Evolutionary conservation across 345 rosid species (phyloP), one percentile per base, ranked within the genome.

Genomic region (Pseudoturritis turrita): DNA sequence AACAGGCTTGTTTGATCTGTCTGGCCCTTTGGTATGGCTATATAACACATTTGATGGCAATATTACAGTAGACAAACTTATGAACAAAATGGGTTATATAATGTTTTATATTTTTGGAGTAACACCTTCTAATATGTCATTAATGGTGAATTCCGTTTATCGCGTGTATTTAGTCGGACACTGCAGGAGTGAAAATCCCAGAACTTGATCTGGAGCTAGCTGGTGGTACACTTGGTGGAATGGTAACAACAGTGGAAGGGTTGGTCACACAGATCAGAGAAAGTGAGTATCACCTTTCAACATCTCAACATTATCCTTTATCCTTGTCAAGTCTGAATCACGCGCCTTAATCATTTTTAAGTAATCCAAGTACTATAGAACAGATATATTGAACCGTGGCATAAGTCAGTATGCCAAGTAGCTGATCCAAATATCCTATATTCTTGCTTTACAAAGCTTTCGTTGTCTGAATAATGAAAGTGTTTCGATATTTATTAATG

Each of bases 221-320:
- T 1, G 85, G 97, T 81, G 98, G 96, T 51, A 89, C 98, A 33
- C 80, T 91, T 36, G 98, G 98, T 61, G 98, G 96, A 70, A 23
- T 89, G 51, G 96, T 91, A 41, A 91, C 97, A 45, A 94, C 98
- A 18, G 97, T 94, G 39, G 97, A 94, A 78, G 98, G 97, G 15
- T 81, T 94, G 76, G 86, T 91, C 54, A 83, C 95, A 68, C 86
- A 94, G 78, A 91, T 94, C 56, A 85, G 95, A 79, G 97, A 94
- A 79, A 94, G 98, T 94, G 73, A 89, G 98, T 77, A 52, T 70
- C 7, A 22, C 45, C 40, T 72, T 66, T 46, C 60, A 43, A 18
- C 14, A 62, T 33, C 23, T 53, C 31, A 14, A 8, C 62, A 51
- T 36, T 37, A 58, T 31, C 31, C 7, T 66, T 33, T 29, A 29